Evolutionary conservation across 225 moss, liverwort and hornwort genomes (phyloP), one percentile per base, ranked within the genome.

Genomic region (Rhytidiadelphus loreus): DNA sequence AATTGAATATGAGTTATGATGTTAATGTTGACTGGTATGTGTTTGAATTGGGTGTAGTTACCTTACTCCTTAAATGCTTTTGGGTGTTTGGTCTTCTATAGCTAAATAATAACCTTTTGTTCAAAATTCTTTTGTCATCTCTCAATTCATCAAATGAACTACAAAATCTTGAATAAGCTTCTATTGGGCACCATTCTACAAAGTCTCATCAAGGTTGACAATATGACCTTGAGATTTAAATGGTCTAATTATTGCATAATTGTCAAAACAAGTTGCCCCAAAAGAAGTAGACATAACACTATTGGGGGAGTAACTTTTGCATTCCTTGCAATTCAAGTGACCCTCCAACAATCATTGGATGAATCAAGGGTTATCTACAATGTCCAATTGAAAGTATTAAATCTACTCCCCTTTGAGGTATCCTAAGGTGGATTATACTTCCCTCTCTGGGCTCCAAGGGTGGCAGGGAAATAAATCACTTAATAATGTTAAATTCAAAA

Each of bases 301-400:
- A n/a, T 66, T 50, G 20, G 13, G 4, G 48, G 11, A 32, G 3
- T 20, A 69, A 75, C 9, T 21, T 75, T 33, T 50, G 6, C 8
- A 75, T 75, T 69, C 13, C 5, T 1, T 48, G 3, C 11, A 30
- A 48, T 50, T 75, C 5, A 8, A 2, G 3, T 35, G 14, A 21
- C 14, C 22, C 5, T 52, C 7, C 19, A 52, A 52, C 4, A 21
- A 52, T 21, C 20, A 52, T 43, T 28, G 44, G 12, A 5, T 26
- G 28, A 72, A 72, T 44, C 3, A 73, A 46, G 7, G 30, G 46
- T 73, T n/a, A 30, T 46, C 6, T 24, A 24, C 1, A 35, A 5
- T 0, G 0, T 3, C 0, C 23, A 3, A 35, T 77, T 0, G 0
- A 75, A 50, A 33, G 13, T 5, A 33, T 32, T 32, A 50, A 4